These are phyloP conservation scores for Pseudocohnilembus persalinus DNA, from an alignment of 169 alveolate species.

Conservation along the genomic window DNA sequence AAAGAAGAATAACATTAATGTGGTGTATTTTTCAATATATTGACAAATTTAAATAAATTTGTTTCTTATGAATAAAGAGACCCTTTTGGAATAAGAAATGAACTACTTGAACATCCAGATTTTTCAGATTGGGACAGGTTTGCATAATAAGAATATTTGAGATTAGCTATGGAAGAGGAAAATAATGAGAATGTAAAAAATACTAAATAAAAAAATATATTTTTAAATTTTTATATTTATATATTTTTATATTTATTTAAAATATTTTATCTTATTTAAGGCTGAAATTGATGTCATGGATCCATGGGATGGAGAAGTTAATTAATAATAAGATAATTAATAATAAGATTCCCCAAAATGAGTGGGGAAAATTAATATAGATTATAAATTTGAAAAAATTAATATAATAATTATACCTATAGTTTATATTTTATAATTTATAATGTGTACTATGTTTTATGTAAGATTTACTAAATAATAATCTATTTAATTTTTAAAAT, in stretches of 20 bases:
- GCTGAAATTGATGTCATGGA: conserved; percentile 6
- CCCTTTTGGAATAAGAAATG: conserved; percentile 74
- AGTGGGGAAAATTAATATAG: not conserved
- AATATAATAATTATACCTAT: too few relatives aligned
- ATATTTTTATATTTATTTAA: not conserved
- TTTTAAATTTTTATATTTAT: not conserved
- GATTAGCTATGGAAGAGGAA: conserved; percentile 89
- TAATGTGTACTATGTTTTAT: too few relatives aligned
- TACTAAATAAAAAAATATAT: too few relatives aligned
- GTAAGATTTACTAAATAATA: too few relatives aligned
- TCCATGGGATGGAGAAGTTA: conserved; percentile 10
- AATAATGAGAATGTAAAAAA: conserved; percentile 69
- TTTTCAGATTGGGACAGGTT: conserved; percentile 89
- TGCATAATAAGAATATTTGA: conserved; percentile 80
- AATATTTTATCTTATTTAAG: not conserved
- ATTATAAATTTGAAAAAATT: too few relatives aligned
- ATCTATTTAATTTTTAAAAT: too few relatives aligned
- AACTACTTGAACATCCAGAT: conserved; percentile 76
- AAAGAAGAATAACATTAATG: conserved; percentile 53
- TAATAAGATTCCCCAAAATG: not conserved
- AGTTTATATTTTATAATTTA: too few relatives aligned
- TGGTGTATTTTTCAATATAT: conserved; percentile 81
- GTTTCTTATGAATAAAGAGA: conserved; percentile 84
- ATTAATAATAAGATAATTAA: not conserved
- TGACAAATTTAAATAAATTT: conserved; percentile 82